phyloP scores from a whole-genome alignment of 352 stramenopile genomes.

The Globisporangium irregulare region DNA sequence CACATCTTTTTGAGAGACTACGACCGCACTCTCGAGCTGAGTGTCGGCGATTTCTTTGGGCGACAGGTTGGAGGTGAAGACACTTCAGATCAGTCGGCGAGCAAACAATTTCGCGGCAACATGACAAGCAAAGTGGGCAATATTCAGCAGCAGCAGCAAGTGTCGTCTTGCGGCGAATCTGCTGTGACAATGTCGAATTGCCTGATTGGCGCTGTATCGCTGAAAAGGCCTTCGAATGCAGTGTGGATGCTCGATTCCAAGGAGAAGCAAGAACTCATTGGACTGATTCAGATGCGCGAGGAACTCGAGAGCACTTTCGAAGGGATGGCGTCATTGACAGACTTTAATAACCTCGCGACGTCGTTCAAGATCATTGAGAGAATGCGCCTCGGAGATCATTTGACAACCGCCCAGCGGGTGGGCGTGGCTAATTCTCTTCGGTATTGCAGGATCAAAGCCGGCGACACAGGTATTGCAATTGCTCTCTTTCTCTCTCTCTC shows the following conservation, averaged over 20 bases:
- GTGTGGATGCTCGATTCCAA: slow-evolving; percentile 8
- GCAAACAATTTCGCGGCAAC: not conserved
- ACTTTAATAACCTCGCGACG: slow-evolving; percentile 20
- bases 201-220: slow-evolving; percentile 29
- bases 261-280: slow-evolving; percentile 22
- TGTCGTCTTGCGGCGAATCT: not conserved
- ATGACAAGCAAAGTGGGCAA: slow-evolving; percentile 1
- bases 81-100: not conserved
- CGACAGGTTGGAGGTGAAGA: slow-evolving; percentile 12
- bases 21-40: slow-evolving; percentile 23
- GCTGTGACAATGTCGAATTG: slow-evolving; percentile 41
- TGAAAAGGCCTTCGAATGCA: not conserved
- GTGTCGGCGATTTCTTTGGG: slow-evolving; percentile 24
- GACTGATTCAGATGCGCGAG: slow-evolving; percentile 25
- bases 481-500: not conserved
- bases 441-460: slow-evolving; percentile 21
- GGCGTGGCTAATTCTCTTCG: slow-evolving; percentile 22
- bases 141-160: not conserved
- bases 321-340: not conserved
- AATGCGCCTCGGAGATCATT: slow-evolving; percentile 22
- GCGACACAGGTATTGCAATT: slow-evolving; percentile 18
- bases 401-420: slow-evolving; percentile 24
- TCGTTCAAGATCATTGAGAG: slow-evolving; percentile 29
- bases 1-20: slow-evolving; percentile 35
- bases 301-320: slow-evolving; percentile 4